Conservation (phyloP, 2,329 filamentous ascomycete species). For the Cladobotryum protrusum region DNA sequence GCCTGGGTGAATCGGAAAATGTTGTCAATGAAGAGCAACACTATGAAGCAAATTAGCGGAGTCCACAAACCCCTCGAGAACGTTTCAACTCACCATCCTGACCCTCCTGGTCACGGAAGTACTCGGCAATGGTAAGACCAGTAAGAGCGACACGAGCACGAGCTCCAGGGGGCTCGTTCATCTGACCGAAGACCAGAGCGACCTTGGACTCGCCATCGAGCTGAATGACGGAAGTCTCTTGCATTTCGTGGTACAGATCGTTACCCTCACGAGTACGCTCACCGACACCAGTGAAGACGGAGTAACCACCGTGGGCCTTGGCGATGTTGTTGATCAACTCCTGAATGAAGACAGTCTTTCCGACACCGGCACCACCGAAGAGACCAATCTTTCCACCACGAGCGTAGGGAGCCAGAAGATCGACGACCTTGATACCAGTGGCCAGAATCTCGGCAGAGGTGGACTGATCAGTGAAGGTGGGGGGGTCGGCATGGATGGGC, state of each 20-base stretch:
- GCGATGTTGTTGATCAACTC: constrained; percentile 99
- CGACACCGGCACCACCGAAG: constrained; percentile 99
- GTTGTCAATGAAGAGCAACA: constrained; percentile 99
- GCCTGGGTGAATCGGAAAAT: constrained; percentile 99
- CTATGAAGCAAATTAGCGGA: constrained; percentile 33
- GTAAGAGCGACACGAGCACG: constrained; percentile 99
- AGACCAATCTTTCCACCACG: constrained; percentile 99
- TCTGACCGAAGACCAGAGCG: constrained; percentile 98
- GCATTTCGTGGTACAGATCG: constrained; percentile 99
- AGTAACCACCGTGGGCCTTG: constrained; percentile 99
- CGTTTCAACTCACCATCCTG: constrained; percentile 65
- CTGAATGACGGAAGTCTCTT: constrained; percentile 99
- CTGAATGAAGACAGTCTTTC: constrained; percentile 99
- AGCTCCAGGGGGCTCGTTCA: constrained; percentile 99
- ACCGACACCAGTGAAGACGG: constrained; percentile 99
- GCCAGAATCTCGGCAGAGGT: constrained; percentile 94
- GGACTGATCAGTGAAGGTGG: constrained; percentile 89
- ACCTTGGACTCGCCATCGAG: constrained; percentile 99
- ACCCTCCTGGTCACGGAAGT: constrained; percentile 70
- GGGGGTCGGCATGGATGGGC: constrained; percentile 92
- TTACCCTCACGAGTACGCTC: constrained; percentile 99
- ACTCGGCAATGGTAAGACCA: constrained; percentile 73
- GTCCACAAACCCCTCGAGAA: not conserved
- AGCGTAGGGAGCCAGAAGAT: constrained; percentile 96
- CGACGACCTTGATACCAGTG: constrained; percentile 99